Base-by-base conservation (phyloP, 2,329 filamentous ascomycete species). In the Chrysoporthe cubensis region DNA sequence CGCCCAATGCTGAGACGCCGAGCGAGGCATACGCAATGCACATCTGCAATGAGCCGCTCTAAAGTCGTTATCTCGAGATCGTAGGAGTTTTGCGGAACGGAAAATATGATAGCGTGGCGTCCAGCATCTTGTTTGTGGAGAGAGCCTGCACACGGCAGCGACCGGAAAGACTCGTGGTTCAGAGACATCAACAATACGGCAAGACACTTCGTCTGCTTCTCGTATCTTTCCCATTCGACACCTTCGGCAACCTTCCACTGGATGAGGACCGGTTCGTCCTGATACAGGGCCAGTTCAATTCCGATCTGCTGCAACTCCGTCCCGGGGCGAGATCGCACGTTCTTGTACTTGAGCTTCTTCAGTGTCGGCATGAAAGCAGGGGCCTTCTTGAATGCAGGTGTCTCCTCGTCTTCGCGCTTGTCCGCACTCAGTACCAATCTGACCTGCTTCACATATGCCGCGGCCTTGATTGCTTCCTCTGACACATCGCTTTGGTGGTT, bases 381-480 rank as follows among this genome's bases (percentile, higher is more conserved):
- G 42, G 62, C 48, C 21, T 43, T 43, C 37, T n/a, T 64, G 7
- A 48, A 42, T 6, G 68, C 67, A 14, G 68, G 67, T 43, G 63
- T 69, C 43, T 72, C 62, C 64, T 72, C 71, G 40, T 73, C 72
- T 9, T 71, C 70, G 26, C 71, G 71, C 65, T 70, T 69, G 65
- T 72, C 72, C 21, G 69, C 69, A 11, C 69, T 70, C 14, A 72
- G 62, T 37, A 71, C 64, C 3, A 72, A 69, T 37, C 71, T 67
- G 66, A 72, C 68, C 40, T 73, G 71, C 43, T 73, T 72, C 54
- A 71, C 52, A 60, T 70, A 71, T 11, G 70, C 70, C n/a, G 72
- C 71, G 6, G 71, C 72, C 13, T 67, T 71, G 34, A 73, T 73
- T n/a, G 62, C 62, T 26, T 64, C 62, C 37, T 64, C 48, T 4